These are phyloP conservation scores for Penicillium longicatenatum DNA, from an alignment of 495 filamentous ascomycete genomes.

Conservation along the genomic window DNA sequence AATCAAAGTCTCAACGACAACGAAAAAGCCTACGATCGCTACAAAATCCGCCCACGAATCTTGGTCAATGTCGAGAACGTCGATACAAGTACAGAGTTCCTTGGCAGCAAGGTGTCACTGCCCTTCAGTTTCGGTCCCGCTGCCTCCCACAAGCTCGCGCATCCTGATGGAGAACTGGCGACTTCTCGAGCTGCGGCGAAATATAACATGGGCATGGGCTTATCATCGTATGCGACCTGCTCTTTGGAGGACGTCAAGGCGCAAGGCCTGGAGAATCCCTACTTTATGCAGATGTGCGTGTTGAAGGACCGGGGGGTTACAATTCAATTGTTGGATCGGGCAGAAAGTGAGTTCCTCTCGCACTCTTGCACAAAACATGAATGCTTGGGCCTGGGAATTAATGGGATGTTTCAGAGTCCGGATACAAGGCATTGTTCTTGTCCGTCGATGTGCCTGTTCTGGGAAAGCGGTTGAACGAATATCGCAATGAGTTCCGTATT, in stretches of 20 bases:
- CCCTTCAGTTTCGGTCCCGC: slow-evolving; percentile 90
- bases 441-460: slow-evolving; percentile 92
- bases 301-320: slow-evolving; percentile 89
- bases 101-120: slow-evolving; percentile 56
- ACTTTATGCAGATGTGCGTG: slow-evolving; percentile 82
- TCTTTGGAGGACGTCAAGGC: slow-evolving; percentile 53
- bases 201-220: slow-evolving; percentile 63
- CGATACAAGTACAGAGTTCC: slow-evolving; percentile 50
- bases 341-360: slow-evolving; percentile 59
- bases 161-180: slow-evolving; percentile 81
- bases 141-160: slow-evolving; percentile 81
- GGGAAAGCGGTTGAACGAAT: slow-evolving; percentile 52
- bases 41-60: slow-evolving; percentile 57
- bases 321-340: slow-evolving; percentile 79
- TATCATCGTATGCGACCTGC: slow-evolving; percentile 56
- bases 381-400: too few relatives aligned
- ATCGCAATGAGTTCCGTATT: slow-evolving; percentile 12
- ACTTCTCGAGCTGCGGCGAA: slow-evolving; percentile 76
- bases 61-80: slow-evolving; percentile 53
- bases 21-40: slow-evolving; percentile 52
- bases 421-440: slow-evolving; percentile 89
- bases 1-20: slow-evolving; percentile 49
- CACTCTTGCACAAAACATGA: too few relatives aligned
- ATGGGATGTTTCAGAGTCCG: slow-evolving; percentile 68
- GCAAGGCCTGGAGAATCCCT: slow-evolving; percentile 42